A percentile compares a stretch with the other conserved stretches of the same genome.
Conservation (phyloP, 148 eudicot species). For the Pharnaceum exiguum region DNA sequence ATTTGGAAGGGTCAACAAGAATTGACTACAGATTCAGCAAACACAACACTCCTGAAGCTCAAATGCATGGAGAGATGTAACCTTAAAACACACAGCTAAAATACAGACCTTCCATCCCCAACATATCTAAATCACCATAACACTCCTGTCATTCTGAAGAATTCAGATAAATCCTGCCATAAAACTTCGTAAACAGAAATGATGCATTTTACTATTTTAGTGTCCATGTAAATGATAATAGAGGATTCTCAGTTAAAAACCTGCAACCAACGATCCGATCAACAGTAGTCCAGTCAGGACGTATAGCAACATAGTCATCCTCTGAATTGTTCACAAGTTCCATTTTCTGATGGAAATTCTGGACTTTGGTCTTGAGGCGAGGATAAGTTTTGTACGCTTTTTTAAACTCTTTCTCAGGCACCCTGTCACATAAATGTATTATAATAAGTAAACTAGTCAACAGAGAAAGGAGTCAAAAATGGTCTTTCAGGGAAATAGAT, state of each 20-base stretch:
- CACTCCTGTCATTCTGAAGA: no score
- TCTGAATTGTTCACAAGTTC: slow-evolving; percentile 55
- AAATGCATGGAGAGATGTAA: no score
- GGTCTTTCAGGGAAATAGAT: no score
- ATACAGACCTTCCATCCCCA: no score
- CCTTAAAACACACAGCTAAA: no score
- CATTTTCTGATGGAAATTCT: slow-evolving; percentile 74
- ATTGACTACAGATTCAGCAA: no score
- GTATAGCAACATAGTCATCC: slow-evolving; percentile 79
- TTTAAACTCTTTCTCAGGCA: slow-evolving; percentile 76
- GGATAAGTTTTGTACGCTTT: slow-evolving; percentile 89
- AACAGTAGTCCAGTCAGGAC: slow-evolving; percentile 96
- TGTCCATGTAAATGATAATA: background rate
- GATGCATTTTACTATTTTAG: no score
- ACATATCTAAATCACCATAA: no score
- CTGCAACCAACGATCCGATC: slow-evolving; percentile 96
- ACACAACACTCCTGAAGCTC: no score
- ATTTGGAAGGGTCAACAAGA: background rate
- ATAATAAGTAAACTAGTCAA: slow-evolving; percentile 7
- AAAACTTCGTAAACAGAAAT: no score
- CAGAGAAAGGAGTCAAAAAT: no score
- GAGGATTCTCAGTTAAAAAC: slow-evolving; percentile 29
- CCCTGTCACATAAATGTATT: slow-evolving; percentile 46
- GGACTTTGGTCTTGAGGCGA: slow-evolving; percentile 83
- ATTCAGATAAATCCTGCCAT: no score